A percentile compares a stretch with the other conserved stretches of the same genome.
phyloP scores from a whole-genome alignment of 164 flowering plant species.

The Vitis rotundifolia region DNA sequence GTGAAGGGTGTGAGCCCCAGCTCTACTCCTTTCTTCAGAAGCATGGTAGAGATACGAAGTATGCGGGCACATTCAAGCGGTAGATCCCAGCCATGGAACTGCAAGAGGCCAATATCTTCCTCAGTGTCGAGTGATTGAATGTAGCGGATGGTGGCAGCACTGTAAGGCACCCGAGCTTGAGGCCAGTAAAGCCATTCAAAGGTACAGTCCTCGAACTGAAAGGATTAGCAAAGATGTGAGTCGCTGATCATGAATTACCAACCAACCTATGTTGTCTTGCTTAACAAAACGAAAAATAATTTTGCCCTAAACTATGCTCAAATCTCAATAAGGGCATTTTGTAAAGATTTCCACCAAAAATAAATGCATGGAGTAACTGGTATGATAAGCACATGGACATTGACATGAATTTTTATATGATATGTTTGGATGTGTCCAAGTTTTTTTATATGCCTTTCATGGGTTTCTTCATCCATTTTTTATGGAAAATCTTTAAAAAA shows the following conservation, averaged over 20 bases:
- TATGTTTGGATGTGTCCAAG: no score
- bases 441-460: no score
- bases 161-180: constrained; percentile 48
- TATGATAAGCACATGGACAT: no score
- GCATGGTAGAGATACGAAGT: constrained; percentile 62
- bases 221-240: constrained; percentile 5
- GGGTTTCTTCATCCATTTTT: no score
- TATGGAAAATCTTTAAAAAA: no score
- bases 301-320: no score
- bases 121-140: constrained; percentile 55
- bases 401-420: no score
- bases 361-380: no score
- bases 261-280: background rate
- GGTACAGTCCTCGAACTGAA: constrained; percentile 68
- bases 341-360: no score
- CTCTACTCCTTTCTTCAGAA: constrained; percentile 56
- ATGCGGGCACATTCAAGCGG: constrained; percentile 47
- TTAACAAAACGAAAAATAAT: no score
- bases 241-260: background rate
- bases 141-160: constrained; percentile 42
- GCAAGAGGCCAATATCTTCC: constrained; percentile 51
- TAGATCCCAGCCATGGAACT: constrained; percentile 56
- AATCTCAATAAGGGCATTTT: no score
- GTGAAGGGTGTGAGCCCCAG: constrained; percentile 46
- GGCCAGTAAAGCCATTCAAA: constrained; percentile 78